Percentiles rank a stretch among this genome's conserved stretches.
Conservation (phyloP, 192 early-diverging fungal species). For the Backusella westeae region DNA sequence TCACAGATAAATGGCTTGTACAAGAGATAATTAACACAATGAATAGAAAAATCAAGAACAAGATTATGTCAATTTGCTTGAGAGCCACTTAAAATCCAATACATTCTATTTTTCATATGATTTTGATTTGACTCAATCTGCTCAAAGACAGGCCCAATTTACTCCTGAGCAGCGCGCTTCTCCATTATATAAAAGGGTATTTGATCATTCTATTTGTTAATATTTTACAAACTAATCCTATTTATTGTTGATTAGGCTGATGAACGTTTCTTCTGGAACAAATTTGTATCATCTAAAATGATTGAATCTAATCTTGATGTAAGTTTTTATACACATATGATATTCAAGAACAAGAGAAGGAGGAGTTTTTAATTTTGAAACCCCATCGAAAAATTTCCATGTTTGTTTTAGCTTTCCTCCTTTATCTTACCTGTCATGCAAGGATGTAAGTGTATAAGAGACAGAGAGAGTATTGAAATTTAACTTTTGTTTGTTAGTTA, state of each 20-base stretch:
- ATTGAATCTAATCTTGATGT: constrained; percentile 51
- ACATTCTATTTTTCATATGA: constrained; percentile 81
- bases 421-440: constrained; percentile 91
- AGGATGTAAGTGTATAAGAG: constrained; percentile 67
- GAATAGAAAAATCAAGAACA: constrained; percentile 47
- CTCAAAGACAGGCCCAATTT: constrained; percentile 69
- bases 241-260: constrained; percentile 57
- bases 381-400: not conserved
- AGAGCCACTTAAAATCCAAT: constrained; percentile 45
- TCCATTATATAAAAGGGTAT: constrained; percentile 58
- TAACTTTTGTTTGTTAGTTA: constrained; percentile 42
- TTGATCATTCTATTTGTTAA: constrained; percentile 13
- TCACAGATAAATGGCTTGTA: not conserved
- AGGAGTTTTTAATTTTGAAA: not conserved
- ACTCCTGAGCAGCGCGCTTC: constrained; percentile 21
- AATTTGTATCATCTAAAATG: constrained; percentile 61
- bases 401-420: constrained; percentile 51
- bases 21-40: not conserved
- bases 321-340: not conserved
- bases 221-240: not conserved
- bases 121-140: constrained; percentile 81
- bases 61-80: constrained; percentile 45
- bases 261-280: constrained; percentile 96
- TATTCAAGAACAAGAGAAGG: not conserved
- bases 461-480: not conserved